Percentiles rank a stretch among this genome's conserved stretches.
Evolutionary conservation across 306 rosid genomes (phyloP).

Genomic region (Cicer bijugum): DNA sequence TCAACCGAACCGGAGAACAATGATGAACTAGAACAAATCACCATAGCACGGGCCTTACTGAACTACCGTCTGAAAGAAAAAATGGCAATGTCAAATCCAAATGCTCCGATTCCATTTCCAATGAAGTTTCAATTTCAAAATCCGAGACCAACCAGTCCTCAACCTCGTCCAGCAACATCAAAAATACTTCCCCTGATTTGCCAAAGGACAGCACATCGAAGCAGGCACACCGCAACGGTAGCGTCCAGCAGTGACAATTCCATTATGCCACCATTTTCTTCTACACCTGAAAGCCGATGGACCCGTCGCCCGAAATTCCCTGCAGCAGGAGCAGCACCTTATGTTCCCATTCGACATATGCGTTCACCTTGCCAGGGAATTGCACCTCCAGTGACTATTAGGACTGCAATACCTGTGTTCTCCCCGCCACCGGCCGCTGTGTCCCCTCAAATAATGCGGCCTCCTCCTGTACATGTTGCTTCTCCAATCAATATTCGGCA

Average conservation of each 20-base stretch:
- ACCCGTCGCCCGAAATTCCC: constrained; percentile 67
- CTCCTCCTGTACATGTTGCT: constrained; percentile 64
- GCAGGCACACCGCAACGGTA: constrained; percentile 51
- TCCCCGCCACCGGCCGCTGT: constrained; percentile 68
- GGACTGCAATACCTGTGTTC: constrained; percentile 84
- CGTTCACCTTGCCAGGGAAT: constrained; percentile 80
- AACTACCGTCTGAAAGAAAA: constrained; percentile 86
- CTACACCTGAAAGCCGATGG: constrained; percentile 60
- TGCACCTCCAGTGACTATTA: constrained; percentile 89
- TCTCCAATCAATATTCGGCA: constrained; percentile 81
- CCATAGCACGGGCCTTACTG: constrained; percentile 83
- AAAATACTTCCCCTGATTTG: constrained; percentile 90
- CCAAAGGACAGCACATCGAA: constrained; percentile 62
- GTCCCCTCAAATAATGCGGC: constrained; percentile 56
- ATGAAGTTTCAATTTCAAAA: constrained; percentile 69
- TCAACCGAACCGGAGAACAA: constrained; percentile 84
- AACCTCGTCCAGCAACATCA: constrained; percentile 71
- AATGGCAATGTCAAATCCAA: constrained; percentile 67
- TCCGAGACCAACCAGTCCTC: constrained; percentile 91
- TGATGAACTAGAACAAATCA: constrained; percentile 94
- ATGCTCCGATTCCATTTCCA: constrained; percentile 72
- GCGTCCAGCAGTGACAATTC: constrained; percentile 49
- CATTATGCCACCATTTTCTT: constrained; percentile 42
- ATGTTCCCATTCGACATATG: constrained; percentile 82
- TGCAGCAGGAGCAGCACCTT: constrained; percentile 82